These are phyloP conservation scores for Trametes hirsuta DNA, from an alignment of 1,284 basidiomycete species.

Conservation along the genomic window DNA sequence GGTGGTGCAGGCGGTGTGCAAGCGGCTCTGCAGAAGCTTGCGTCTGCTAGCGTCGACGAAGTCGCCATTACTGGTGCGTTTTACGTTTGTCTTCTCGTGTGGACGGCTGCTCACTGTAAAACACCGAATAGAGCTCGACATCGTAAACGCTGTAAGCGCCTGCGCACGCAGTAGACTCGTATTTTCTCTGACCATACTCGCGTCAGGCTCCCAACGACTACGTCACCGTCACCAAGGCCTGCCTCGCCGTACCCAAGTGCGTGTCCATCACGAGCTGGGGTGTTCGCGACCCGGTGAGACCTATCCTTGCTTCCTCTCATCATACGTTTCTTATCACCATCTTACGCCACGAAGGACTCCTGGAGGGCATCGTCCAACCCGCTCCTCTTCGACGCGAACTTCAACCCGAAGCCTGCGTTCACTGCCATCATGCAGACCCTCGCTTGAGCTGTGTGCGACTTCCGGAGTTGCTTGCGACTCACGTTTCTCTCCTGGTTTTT, in stretches of 20 bases:
- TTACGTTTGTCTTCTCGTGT: background rate
- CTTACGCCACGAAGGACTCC: conserved; percentile 39
- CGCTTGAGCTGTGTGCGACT: conserved; percentile 5
- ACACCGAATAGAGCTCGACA: conserved; percentile 30
- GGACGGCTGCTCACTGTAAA: background rate
- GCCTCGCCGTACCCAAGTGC: conserved; percentile 46
- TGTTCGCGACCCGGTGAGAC: conserved; percentile 46
- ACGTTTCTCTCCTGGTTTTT: no score
- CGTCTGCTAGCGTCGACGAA: conserved; percentile 40
- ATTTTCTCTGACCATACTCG: background rate
- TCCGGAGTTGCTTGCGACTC: no score
- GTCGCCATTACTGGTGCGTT: conserved; percentile 48
- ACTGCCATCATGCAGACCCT: conserved; percentile 42
- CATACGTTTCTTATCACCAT: background rate
- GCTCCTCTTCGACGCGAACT: conserved; percentile 48
- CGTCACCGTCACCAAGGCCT: conserved; percentile 48
- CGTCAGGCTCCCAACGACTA: conserved; percentile 43
- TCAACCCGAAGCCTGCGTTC: conserved; percentile 51
- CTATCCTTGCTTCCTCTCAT: background rate
- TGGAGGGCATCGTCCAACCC: conserved; percentile 46
- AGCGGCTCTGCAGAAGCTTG: conserved; percentile 40
- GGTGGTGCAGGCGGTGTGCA: conserved; percentile 43
- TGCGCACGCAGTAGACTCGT: no score
- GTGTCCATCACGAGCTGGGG: conserved; percentile 54
- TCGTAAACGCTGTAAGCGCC: conserved; percentile 29